Evolutionary conservation across 352 stramenopile species (phyloP), one percentile per base, ranked within the genome.

Genomic region (Thraustochytrium sp.): DNA sequence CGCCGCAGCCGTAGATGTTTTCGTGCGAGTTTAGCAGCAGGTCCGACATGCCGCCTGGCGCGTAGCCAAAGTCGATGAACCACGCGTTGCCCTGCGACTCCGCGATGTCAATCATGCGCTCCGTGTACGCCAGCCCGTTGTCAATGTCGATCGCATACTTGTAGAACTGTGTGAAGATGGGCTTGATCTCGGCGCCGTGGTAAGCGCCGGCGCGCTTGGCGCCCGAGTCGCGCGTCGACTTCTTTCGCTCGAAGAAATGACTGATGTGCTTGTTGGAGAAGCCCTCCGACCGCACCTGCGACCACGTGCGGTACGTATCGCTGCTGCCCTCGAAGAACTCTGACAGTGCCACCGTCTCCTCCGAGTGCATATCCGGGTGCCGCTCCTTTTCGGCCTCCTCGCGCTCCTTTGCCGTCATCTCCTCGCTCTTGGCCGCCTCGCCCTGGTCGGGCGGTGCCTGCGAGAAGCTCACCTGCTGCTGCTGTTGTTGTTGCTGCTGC

Each of bases 11-110:
- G 34, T 80, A 29, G 53, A 80, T 80, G 29, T 80, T 63, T n/a
- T 46, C 31, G 68, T 80, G 68, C 68, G 68, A 11, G 31, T 61
- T 80, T 9, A 80, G 68, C 29, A 80, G 44, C 26, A 80, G 68
- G 38, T 80, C 68, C 8, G 68, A 46, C 68, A 80, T 80, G 51
- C 68, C 68, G 51, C 68, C 68, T 5, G 68, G 68, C 4, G 68
- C 68, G 68, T 55, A 80, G 48, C 68, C 68, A 80, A 80, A 80
- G 68, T 80, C 68, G 18, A 80, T 46, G 34, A 80, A 80, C 68
- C 68, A 80, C 4, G 34, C 31, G 21, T 64, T 80, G 13, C 68
- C 68, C 38, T 80, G 42, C 21, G 29, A 21, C 44, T 46, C 34
- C 13, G 68, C 68, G 76, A 80, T 72, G 51, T 80, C 68, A 23